Percentiles rank a stretch among this genome's conserved stretches.
Evolutionary conservation across 129 eudicot genomes (phyloP).

Genomic region (Deinandra increscens): DNA sequence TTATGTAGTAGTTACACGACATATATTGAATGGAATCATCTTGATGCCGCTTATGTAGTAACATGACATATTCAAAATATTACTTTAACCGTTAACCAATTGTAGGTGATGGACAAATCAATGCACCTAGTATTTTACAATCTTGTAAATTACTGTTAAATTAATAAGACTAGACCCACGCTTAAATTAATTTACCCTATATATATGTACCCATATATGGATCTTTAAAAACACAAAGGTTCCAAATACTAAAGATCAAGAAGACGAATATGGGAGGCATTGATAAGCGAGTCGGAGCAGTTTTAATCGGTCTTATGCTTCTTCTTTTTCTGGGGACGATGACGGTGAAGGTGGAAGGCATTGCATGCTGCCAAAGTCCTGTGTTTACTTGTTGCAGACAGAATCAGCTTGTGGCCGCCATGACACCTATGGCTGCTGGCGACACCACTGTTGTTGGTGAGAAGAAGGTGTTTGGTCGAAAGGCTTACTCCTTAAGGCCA

Average conservation of each 20-base stretch:
- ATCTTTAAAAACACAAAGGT: not conserved
- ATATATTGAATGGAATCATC: not conserved
- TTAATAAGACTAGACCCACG: not conserved
- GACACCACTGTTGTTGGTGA: not conserved
- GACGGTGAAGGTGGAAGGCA: slow-evolving; percentile 23
- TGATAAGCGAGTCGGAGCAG: slow-evolving; percentile 19
- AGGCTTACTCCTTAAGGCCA: slow-evolving; percentile 11
- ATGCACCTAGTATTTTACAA: slow-evolving; percentile 23
- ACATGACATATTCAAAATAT: not conserved
- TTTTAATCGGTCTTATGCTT: slow-evolving; percentile 18
- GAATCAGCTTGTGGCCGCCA: not conserved
- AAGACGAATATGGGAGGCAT: slow-evolving; percentile 19
- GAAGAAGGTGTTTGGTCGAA: slow-evolving; percentile 30
- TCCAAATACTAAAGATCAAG: not conserved
- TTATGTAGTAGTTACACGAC: too few species aligned
- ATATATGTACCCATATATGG: not conserved
- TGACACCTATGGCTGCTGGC: not conserved
- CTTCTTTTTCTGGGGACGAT: slow-evolving; percentile 7
- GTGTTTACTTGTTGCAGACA: not conserved
- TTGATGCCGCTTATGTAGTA: not conserved
- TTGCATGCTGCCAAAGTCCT: slow-evolving; percentile 5
- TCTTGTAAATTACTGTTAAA: not conserved
- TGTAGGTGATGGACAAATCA: slow-evolving; percentile 16
- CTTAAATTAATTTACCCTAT: not conserved
- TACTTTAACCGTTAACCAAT: not conserved